Evolutionary conservation across 2,329 filamentous ascomycete genomes (phyloP).

Genomic region (Neocatenulostroma microsporum): DNA sequence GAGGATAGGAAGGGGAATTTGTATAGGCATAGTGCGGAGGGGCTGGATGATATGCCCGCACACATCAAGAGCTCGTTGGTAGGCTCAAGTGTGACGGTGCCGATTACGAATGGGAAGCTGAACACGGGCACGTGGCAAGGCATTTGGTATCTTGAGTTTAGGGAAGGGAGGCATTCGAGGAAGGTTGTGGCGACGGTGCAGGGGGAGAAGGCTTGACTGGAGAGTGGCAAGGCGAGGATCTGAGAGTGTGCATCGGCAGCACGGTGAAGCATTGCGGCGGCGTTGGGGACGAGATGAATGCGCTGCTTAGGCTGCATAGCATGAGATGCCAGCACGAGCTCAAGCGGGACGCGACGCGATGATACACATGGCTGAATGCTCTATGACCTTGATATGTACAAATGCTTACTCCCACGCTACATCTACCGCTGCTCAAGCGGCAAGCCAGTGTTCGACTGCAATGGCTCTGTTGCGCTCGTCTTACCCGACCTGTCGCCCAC

Average conservation of each 20-base stretch:
- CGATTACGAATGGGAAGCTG: constrained; percentile 77
- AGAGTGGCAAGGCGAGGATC: background rate
- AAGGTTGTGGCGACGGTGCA: constrained; percentile 90
- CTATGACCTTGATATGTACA: constrained; percentile 12
- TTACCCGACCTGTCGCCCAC: constrained; percentile 19
- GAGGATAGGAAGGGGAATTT: constrained; percentile 59
- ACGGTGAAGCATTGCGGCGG: background rate
- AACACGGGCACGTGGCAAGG: constrained; percentile 71
- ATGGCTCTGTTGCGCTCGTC: constrained; percentile 25
- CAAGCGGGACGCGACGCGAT: background rate
- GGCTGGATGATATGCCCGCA: constrained; percentile 90
- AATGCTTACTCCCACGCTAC: constrained; percentile 5
- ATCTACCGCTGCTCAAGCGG: constrained; percentile 53
- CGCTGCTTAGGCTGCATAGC: no score
- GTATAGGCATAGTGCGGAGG: constrained; percentile 83
- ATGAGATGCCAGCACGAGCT: no score
- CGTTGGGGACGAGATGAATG: no score
- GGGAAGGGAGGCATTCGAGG: constrained; percentile 64
- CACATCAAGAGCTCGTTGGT: constrained; percentile 89
- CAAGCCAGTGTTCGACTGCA: constrained; percentile 51
- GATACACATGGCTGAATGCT: background rate
- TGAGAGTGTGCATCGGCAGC: background rate
- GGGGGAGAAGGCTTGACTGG: constrained; percentile 55
- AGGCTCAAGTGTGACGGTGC: constrained; percentile 82
- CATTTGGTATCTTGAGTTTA: constrained; percentile 92